Conservation (phyloP, 257 asterid species). For the Asclepias syriaca region DNA sequence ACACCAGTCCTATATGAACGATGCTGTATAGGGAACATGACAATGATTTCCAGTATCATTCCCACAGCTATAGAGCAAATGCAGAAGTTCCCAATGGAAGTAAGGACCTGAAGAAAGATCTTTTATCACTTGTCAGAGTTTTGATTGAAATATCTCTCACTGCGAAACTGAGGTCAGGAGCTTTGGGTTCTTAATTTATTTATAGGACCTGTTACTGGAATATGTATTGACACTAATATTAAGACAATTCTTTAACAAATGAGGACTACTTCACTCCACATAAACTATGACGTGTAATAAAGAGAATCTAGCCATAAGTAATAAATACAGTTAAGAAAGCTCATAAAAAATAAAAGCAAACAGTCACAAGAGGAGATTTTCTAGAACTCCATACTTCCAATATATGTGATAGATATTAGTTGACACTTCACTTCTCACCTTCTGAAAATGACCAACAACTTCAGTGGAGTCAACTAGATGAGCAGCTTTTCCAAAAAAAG, state of each 20-base stretch:
- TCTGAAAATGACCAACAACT: constrained; percentile 27
- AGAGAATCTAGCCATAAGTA: not conserved
- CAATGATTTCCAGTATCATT: constrained; percentile 25
- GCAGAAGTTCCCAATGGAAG: constrained; percentile 29
- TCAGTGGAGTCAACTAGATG: constrained; percentile 27
- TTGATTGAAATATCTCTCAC: not conserved
- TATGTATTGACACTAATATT: too few species aligned
- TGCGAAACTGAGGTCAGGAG: not conserved
- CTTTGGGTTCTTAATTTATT: not conserved
- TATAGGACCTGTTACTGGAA: not conserved
- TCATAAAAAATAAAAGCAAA: not conserved
- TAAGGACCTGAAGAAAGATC: constrained; percentile 22
- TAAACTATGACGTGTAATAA: not conserved
- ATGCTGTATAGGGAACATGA: constrained; percentile 26
- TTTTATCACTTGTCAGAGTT: not conserved
- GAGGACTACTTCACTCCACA: too few species aligned
- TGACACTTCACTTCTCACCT: constrained; percentile 12
- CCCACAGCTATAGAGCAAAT: constrained; percentile 31
- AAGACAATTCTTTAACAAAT: too few species aligned
- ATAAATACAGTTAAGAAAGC: not conserved
- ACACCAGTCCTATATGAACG: constrained; percentile 24
- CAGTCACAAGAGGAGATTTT: not conserved
- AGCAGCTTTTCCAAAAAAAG: constrained; percentile 29
- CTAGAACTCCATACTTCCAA: not conserved
- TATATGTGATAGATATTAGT: not conserved